Conservation (phyloP, 1,284 basidiomycete species). For the Papiliotrema laurentii region DNA sequence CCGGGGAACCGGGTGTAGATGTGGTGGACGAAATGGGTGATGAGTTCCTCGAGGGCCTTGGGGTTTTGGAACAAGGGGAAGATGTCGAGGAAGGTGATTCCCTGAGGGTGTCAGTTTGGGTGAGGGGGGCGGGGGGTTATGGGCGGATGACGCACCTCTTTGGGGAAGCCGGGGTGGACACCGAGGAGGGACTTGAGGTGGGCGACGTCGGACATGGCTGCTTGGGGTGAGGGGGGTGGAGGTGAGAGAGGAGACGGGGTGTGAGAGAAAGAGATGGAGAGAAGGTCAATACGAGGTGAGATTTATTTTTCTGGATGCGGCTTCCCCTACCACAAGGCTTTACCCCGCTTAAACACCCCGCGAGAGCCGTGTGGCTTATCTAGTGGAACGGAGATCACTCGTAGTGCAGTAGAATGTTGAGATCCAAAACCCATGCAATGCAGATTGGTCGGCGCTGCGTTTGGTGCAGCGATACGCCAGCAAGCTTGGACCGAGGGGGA, state of each 20-base stretch:
- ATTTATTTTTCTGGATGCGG: too few relatives aligned
- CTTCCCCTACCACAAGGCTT: too few relatives aligned
- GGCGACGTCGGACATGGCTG: slow-evolving; percentile 60
- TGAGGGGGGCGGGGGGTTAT: neutral
- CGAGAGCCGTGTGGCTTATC: too few relatives aligned
- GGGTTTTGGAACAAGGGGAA: slow-evolving; percentile 84
- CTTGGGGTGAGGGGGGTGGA: neutral
- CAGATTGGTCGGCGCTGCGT: too few relatives aligned
- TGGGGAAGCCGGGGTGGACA: slow-evolving; percentile 75
- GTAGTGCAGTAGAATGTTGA: too few relatives aligned
- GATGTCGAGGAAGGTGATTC: slow-evolving; percentile 64
- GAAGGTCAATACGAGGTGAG: too few relatives aligned
- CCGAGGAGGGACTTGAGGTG: slow-evolving; percentile 64
- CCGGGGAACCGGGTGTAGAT: slow-evolving; percentile 60
- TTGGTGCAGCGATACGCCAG: too few relatives aligned
- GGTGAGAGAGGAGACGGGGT: neutral
- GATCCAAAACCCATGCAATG: too few relatives aligned
- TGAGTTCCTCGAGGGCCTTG: slow-evolving; percentile 78
- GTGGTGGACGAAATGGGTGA: slow-evolving; percentile 85
- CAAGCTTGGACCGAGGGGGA: too few relatives aligned
- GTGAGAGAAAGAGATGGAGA: too few relatives aligned
- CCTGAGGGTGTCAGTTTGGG: slow-evolving; percentile 20
- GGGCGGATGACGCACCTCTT: slow-evolving; percentile 59
- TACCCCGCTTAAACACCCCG: too few relatives aligned
- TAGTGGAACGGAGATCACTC: too few relatives aligned